A percentile compares a stretch with the other conserved stretches of the same genome.
These are phyloP conservation scores for Fusarium torreyae DNA, from an alignment of 2,329 filamentous ascomycete species.

Conservation along the genomic window DNA sequence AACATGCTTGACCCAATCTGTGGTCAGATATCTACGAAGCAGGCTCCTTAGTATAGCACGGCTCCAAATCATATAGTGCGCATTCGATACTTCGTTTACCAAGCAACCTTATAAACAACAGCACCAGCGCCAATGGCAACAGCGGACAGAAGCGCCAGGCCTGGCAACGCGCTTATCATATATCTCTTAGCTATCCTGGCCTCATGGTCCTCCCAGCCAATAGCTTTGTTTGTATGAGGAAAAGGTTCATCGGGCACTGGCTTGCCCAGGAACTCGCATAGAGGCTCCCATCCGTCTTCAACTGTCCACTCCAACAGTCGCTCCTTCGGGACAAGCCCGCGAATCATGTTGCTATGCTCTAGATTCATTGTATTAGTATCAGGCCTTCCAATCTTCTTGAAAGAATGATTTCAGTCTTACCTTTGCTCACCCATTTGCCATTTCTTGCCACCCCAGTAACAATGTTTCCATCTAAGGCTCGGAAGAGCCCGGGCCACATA, in stretches of 20 bases:
- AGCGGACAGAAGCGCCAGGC: background rate
- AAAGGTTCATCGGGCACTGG: slow-evolving; percentile 18
- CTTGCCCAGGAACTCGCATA: slow-evolving; percentile 34
- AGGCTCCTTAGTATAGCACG: no score
- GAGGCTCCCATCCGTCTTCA: slow-evolving; percentile 24
- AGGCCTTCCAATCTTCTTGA: background rate
- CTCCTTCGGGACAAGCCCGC: slow-evolving; percentile 7
- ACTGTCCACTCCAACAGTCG: slow-evolving; percentile 27
- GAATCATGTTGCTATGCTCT: slow-evolving; percentile 28
- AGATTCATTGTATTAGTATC: background rate
- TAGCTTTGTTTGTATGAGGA: slow-evolving; percentile 13
- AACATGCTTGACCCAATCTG: no score
- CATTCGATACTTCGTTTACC: background rate
- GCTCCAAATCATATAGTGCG: no score
- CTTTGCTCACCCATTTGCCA: slow-evolving; percentile 18
- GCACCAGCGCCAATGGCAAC: background rate
- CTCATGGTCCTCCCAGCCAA: slow-evolving; percentile 7
- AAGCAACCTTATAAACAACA: background rate
- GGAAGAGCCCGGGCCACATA: slow-evolving; percentile 13
- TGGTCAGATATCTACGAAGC: no score
- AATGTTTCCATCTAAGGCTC: slow-evolving; percentile 12
- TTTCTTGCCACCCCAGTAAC: slow-evolving; percentile 7
- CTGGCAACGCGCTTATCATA: background rate
- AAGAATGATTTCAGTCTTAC: background rate
- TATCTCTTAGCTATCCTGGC: background rate